These are phyloP conservation scores for Rickenella mellea DNA, from an alignment of 768 basidiomycete genomes.

Conservation along the genomic window DNA sequence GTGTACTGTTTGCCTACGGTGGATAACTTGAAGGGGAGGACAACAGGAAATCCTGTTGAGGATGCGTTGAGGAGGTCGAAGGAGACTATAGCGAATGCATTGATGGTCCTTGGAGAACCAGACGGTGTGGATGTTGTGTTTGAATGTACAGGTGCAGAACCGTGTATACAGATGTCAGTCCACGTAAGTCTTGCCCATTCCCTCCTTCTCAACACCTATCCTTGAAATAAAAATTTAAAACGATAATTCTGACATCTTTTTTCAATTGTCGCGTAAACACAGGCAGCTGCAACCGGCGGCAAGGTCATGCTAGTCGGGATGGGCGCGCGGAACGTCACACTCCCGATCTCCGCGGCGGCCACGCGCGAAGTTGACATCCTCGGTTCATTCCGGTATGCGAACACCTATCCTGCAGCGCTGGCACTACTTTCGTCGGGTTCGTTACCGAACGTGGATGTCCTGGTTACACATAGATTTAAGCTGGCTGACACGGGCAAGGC, in stretches of 20 bases:
- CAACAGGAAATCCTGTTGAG: too few relatives aligned
- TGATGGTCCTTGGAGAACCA: conserved; percentile 45
- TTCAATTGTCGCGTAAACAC: conserved; percentile 6
- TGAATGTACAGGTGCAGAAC: conserved; percentile 92
- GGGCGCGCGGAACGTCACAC: conserved; percentile 74
- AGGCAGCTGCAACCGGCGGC: conserved; percentile 79
- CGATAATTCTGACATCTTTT: too few relatives aligned
- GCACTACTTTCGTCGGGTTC: conserved; percentile 63
- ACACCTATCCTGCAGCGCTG: conserved; percentile 86
- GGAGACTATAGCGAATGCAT: conserved; percentile 40
- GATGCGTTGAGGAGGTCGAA: conserved; percentile 54
- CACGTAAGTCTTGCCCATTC: conserved; percentile 53
- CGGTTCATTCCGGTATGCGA: conserved; percentile 85
- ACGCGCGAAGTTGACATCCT: conserved; percentile 87
- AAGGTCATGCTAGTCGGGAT: conserved; percentile 94
- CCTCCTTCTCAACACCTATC: not conserved
- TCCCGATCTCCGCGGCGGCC: conserved; percentile 80
- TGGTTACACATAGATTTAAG: conserved; percentile 71
- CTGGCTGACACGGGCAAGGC: conserved; percentile 61
- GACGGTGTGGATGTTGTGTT: conserved; percentile 91
- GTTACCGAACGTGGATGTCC: conserved; percentile 54
- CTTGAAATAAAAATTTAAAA: too few relatives aligned
- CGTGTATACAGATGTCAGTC: conserved; percentile 84
- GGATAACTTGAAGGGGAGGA: conserved; percentile 35
- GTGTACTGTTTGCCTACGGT: conserved; percentile 53